These are phyloP conservation scores for Backusella australiensis DNA, from an alignment of 192 early-diverging fungal species.

Conservation along the genomic window DNA sequence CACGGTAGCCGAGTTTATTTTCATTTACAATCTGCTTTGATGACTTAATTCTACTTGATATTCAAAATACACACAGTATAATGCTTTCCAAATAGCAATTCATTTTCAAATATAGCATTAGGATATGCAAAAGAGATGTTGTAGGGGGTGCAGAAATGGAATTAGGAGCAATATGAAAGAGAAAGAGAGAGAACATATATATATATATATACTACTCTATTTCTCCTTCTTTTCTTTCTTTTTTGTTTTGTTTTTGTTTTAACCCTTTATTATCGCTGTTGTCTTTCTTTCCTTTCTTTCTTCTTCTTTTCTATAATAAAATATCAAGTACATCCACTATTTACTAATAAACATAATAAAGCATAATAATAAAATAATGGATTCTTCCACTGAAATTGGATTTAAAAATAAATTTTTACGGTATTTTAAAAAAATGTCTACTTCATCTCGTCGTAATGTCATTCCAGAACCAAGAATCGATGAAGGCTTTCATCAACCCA, in stretches of 20 bases:
- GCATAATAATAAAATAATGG: background rate
- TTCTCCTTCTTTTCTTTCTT: background rate
- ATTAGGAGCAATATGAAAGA: constrained; percentile 1
- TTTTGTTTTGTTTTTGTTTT: background rate
- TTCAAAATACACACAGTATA: background rate
- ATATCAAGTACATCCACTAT: background rate
- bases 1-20: background rate
- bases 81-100: background rate
- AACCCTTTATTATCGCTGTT: background rate
- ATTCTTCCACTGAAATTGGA: background rate
- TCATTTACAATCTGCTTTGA: background rate
- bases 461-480: constrained; percentile 11
- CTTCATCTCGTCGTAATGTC: constrained; percentile 8
- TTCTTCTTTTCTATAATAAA: constrained; percentile 5
- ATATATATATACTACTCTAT: background rate
- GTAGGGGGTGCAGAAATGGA: constrained; percentile 1
- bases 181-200: background rate
- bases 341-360: background rate
- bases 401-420: constrained; percentile 2
- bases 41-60: background rate
- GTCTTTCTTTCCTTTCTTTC: background rate
- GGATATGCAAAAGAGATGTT: constrained; percentile 1
- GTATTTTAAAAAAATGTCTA: background rate
- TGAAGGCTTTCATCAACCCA: constrained; percentile 7
- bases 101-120: constrained; percentile 1